Percentiles rank a stretch among this genome's conserved stretches.
Evolutionary conservation across 1,139 yeast species (phyloP).

Genomic region (Dujonia santamariae): DNA sequence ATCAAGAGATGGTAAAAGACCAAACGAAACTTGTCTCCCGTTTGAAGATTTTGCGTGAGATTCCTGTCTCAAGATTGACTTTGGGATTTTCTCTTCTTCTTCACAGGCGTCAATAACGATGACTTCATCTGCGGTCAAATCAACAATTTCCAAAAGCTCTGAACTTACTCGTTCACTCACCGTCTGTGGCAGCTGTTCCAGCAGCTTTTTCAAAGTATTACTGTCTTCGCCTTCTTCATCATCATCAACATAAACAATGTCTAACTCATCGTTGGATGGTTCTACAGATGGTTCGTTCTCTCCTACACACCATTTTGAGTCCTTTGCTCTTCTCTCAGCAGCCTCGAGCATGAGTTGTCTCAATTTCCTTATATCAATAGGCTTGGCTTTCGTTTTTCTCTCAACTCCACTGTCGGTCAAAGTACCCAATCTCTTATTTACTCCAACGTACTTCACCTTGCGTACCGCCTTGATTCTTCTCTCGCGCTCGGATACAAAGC

Average conservation of each 20-base stretch:
- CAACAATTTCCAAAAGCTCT: slow-evolving; percentile 20
- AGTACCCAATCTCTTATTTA: slow-evolving; percentile 34
- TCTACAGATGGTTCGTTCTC: slow-evolving; percentile 19
- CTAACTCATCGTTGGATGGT: slow-evolving; percentile 35
- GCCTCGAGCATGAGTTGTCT: slow-evolving; percentile 60
- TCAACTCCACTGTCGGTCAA: slow-evolving; percentile 8
- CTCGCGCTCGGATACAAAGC: slow-evolving; percentile 29
- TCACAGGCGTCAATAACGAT: slow-evolving; percentile 26
- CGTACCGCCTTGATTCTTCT: slow-evolving; percentile 36
- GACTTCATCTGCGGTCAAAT: slow-evolving; percentile 21
- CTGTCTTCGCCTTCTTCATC: not conserved
- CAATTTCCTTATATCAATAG: slow-evolving; percentile 17
- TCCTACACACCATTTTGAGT: slow-evolving; percentile 52
- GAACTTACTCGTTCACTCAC: slow-evolving; percentile 3
- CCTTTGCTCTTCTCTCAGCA: slow-evolving; percentile 60
- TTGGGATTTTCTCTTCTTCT: slow-evolving; percentile 11
- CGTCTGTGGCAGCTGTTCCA: slow-evolving; percentile 4
- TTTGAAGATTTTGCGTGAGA: slow-evolving; percentile 1
- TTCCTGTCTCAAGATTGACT: slow-evolving; percentile 14
- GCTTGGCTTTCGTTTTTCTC: slow-evolving; percentile 7
- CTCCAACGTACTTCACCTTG: slow-evolving; percentile 38
- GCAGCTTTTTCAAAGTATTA: not conserved
- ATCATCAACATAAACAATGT: slow-evolving; percentile 19
- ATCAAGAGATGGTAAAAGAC: slow-evolving; percentile 17
- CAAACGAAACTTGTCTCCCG: slow-evolving; percentile 8